Evolutionary conservation across 305 asterid genomes (phyloP).

Genomic region (Fraxinus paxiana): DNA sequence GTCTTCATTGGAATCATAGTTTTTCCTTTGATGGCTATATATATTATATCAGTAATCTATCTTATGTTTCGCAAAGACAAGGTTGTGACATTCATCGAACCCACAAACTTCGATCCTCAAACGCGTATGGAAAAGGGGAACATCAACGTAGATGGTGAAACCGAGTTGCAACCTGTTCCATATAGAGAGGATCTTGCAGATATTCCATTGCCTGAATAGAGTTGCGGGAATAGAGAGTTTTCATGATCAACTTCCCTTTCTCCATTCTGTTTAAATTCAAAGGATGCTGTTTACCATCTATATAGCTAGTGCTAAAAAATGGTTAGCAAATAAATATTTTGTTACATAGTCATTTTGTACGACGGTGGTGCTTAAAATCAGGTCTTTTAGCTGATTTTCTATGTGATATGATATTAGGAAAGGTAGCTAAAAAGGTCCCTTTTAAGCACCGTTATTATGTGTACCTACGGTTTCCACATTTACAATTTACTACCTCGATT

Average conservation of each 20-base stretch:
- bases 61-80: constrained; percentile 71
- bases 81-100: constrained; percentile 51
- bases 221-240: background rate
- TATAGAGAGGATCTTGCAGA: constrained; percentile 67
- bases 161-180: constrained; percentile 37
- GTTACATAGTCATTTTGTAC: background rate
- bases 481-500: background rate
- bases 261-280: background rate
- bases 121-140: constrained; percentile 46
- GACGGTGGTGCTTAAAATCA: background rate
- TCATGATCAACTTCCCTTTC: background rate
- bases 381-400: background rate
- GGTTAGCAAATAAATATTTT: background rate
- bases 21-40: constrained; percentile 67
- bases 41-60: constrained; percentile 48
- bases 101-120: constrained; percentile 40
- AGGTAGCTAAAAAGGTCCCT: background rate
- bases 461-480: background rate
- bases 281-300: background rate
- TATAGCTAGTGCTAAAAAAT: background rate
- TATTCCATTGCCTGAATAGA: constrained; percentile 44
- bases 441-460: background rate
- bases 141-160: constrained; percentile 11
- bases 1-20: constrained; percentile 63
- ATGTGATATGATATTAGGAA: background rate